phyloP scores from a whole-genome alignment of 2,329 filamentous ascomycete genomes.

The Penicillium glabrum region DNA sequence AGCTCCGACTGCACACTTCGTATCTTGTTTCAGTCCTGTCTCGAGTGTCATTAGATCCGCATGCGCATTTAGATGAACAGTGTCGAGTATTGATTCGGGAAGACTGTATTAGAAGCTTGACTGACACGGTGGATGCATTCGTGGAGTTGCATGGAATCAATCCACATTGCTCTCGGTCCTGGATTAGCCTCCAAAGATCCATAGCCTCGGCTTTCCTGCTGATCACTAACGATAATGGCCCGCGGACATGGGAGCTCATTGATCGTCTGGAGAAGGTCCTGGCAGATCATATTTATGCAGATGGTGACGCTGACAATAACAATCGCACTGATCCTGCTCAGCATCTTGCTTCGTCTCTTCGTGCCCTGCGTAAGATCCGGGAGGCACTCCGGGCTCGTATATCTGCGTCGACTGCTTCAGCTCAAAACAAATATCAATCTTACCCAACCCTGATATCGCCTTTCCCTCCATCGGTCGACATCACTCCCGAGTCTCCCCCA shows the following conservation, averaged over 20 bases:
- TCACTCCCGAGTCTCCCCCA: constrained; percentile 4
- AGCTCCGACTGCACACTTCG: constrained; percentile 59
- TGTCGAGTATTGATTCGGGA: constrained; percentile 43
- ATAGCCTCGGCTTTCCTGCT: constrained; percentile 45
- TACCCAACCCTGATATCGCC: constrained; percentile 12
- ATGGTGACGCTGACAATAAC: constrained; percentile 23
- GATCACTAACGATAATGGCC: constrained; percentile 29
- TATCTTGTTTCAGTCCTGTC: constrained; percentile 61
- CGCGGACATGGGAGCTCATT: constrained; percentile 29
- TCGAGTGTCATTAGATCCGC: constrained; percentile 51
- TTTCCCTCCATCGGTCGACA: constrained; percentile 13
- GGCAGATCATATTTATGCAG: constrained; percentile 32
- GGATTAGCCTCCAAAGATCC: constrained; percentile 43
- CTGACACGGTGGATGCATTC: constrained; percentile 56
- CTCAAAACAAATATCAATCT: not conserved
- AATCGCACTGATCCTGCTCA: constrained; percentile 34
- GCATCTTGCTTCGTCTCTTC: constrained; percentile 34
- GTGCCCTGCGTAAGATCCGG: constrained; percentile 32
- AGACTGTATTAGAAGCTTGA: constrained; percentile 54
- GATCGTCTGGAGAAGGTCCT: constrained; percentile 30
- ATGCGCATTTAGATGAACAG: constrained; percentile 41
- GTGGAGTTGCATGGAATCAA: constrained; percentile 49
- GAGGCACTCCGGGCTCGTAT: constrained; percentile 25
- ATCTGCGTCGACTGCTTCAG: not conserved
- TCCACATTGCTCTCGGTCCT: constrained; percentile 39